Percentiles rank a stretch among this genome's conserved stretches.
Conservation (phyloP, 495 filamentous ascomycete species). For the Neurospora sp. region DNA sequence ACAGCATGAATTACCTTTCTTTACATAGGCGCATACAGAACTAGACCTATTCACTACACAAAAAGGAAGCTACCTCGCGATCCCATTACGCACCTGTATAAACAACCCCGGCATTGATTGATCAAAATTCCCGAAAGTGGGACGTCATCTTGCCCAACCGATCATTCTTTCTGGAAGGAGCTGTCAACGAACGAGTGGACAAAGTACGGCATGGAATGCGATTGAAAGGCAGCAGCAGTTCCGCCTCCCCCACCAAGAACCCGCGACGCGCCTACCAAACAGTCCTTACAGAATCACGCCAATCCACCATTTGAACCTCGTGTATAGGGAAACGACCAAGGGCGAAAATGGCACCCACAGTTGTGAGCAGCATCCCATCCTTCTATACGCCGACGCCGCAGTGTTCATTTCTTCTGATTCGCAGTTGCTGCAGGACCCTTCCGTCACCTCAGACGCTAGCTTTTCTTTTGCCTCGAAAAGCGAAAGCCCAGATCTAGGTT, state of each 20-base stretch:
- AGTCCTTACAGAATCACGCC: background rate
- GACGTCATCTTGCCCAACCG: background rate
- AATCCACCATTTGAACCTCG: background rate
- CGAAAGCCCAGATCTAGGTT: slow-evolving; percentile 13
- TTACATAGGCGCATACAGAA: background rate
- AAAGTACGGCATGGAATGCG: background rate
- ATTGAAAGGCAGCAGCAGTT: background rate
- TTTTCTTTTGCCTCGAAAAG: slow-evolving; percentile 6
- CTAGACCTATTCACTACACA: background rate
- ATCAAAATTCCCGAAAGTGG: background rate
- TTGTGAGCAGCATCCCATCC: slow-evolving; percentile 12
- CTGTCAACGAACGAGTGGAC: background rate
- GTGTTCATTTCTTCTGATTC: slow-evolving; percentile 5
- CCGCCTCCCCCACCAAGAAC: background rate
- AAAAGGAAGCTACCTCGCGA: background rate
- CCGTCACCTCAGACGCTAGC: slow-evolving; percentile 9
- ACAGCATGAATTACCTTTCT: background rate
- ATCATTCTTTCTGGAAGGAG: background rate
- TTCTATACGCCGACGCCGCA: background rate
- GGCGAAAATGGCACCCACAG: slow-evolving; percentile 17
- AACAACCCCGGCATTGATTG: background rate
- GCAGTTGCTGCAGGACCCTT: slow-evolving; percentile 6
- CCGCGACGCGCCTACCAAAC: background rate
- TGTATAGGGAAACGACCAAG: background rate
- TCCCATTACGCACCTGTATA: background rate